phyloP scores from a whole-genome alignment of 208 protist genomes.

The Crithidia fasciculata region DNA sequence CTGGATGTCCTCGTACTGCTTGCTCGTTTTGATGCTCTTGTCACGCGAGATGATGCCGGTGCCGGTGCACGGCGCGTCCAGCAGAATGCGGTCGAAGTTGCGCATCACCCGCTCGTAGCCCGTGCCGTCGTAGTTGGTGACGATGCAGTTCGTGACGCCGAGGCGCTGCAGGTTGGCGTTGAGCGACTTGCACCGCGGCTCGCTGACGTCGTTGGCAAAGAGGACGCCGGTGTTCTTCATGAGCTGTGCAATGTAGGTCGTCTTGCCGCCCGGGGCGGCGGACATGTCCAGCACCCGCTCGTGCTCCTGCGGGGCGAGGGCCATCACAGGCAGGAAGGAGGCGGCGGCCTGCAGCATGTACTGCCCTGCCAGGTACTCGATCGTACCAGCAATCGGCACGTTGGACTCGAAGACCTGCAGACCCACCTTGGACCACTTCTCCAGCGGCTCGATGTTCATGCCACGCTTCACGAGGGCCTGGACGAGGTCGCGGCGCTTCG shows the following conservation, averaged over 20 bases:
- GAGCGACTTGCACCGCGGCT: conserved; percentile 95
- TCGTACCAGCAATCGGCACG: conserved; percentile 98
- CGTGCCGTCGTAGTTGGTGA: conserved; percentile 96
- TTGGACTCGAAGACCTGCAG: conserved; percentile 98
- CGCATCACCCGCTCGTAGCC: conserved; percentile 91
- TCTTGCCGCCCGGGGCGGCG: conserved; percentile 99
- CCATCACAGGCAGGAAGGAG: conserved; percentile 98
- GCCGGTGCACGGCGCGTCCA: conserved; percentile 99
- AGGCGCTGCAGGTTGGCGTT: conserved; percentile 97
- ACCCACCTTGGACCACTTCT: conserved; percentile 97
- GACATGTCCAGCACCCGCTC: conserved; percentile 98
- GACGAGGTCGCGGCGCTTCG: conserved; percentile 94
- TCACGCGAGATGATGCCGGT: conserved; percentile 99
- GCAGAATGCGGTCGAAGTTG: conserved; percentile 92
- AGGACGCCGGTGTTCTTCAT: conserved; percentile 99
- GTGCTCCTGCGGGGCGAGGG: conserved; percentile 94
- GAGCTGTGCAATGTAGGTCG: conserved; percentile 97
- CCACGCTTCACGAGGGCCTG: conserved; percentile 95
- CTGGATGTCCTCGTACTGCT: conserved; percentile 94
- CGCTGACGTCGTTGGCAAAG: conserved; percentile 98
- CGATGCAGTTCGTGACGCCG: conserved; percentile 93
- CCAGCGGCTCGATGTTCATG: conserved; percentile 97
- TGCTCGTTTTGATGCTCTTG: conserved; percentile 95
- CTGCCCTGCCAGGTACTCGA: conserved; percentile 99
- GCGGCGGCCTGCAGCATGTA: conserved; percentile 99